Percentiles rank a stretch among this genome's conserved stretches.
Evolutionary conservation across 352 stramenopile species (phyloP).

Genomic region (Pythium aquatile): DNA sequence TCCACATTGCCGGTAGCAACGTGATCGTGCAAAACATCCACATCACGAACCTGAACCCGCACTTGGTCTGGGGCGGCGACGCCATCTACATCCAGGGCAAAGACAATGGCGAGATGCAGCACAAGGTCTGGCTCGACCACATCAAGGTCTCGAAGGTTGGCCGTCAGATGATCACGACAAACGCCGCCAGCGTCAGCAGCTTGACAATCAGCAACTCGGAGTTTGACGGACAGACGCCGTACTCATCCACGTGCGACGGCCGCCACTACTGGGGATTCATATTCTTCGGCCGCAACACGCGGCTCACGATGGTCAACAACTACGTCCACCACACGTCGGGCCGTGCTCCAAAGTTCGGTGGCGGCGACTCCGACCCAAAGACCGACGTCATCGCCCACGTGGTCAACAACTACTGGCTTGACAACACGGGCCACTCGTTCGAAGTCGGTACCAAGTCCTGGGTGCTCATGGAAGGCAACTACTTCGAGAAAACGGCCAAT

Average conservation of each 20-base stretch:
- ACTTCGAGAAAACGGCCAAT: slow-evolving; percentile 36
- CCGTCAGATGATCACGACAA: slow-evolving; percentile 42
- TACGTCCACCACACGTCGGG: slow-evolving; percentile 41
- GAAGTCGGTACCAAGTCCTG: slow-evolving; percentile 33
- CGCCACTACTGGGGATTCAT: slow-evolving; percentile 53
- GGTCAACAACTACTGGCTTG: slow-evolving; percentile 45
- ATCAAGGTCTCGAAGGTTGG: slow-evolving; percentile 37
- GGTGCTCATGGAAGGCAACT: slow-evolving; percentile 45
- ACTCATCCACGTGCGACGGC: slow-evolving; percentile 42
- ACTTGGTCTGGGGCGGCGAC: slow-evolving; percentile 35
- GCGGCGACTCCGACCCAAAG: background rate
- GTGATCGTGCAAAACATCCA: slow-evolving; percentile 60
- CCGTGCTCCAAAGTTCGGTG: slow-evolving; percentile 33
- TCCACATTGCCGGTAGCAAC: slow-evolving; percentile 37
- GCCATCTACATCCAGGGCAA: slow-evolving; percentile 28
- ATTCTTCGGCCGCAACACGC: slow-evolving; percentile 28
- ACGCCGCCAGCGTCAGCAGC: slow-evolving; percentile 27
- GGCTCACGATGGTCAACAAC: slow-evolving; percentile 35
- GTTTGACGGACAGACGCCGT: slow-evolving; percentile 45
- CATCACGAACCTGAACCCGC: slow-evolving; percentile 55
- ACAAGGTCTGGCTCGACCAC: slow-evolving; percentile 50
- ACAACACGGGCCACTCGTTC: slow-evolving; percentile 42
- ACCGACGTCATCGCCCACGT: slow-evolving; percentile 28
- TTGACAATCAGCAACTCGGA: slow-evolving; percentile 52
- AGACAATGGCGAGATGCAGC: slow-evolving; percentile 11